These are phyloP conservation scores for Torulaspora indica DNA, from an alignment of 805 yeast genomes.

Conservation along the genomic window DNA sequence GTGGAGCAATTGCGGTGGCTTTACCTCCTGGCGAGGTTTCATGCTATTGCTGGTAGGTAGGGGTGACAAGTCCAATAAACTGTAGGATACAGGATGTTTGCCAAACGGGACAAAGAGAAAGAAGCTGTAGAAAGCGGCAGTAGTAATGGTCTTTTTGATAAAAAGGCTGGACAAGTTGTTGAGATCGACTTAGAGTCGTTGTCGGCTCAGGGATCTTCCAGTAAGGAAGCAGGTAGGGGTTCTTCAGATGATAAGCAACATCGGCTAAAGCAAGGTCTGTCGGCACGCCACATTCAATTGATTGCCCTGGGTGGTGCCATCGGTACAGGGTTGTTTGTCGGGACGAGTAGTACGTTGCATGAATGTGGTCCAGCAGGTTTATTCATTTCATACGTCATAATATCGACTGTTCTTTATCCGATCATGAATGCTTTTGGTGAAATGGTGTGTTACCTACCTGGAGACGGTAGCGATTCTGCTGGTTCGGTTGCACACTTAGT, in stretches of 20 bases:
- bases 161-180: slow-evolving; percentile 11
- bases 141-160: slow-evolving; percentile 6
- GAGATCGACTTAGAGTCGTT: slow-evolving; percentile 14
- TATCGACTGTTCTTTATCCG: slow-evolving; percentile 60
- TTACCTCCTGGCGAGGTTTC: not conserved
- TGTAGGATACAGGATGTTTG: slow-evolving; percentile 3
- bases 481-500: slow-evolving; percentile 59
- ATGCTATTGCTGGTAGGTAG: not conserved
- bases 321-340: slow-evolving; percentile 79
- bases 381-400: slow-evolving; percentile 55
- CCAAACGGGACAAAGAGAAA: slow-evolving; percentile 6
- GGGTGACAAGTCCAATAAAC: too few relatives aligned
- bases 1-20: not conserved
- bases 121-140: not conserved
- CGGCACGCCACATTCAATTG: slow-evolving; percentile 68
- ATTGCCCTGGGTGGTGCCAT: slow-evolving; percentile 81
- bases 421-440: slow-evolving; percentile 65
- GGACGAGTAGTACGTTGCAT: slow-evolving; percentile 57
- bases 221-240: not conserved
- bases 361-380: slow-evolving; percentile 72
- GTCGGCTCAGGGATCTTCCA: slow-evolving; percentile 8
- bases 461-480: slow-evolving; percentile 43
- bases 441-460: slow-evolving; percentile 58
- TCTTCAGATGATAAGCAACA: not conserved
- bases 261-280: slow-evolving; percentile 29